Evolutionary conservation across 148 eudicot species (phyloP).

Genomic region (Chenopodium berlandieri): DNA sequence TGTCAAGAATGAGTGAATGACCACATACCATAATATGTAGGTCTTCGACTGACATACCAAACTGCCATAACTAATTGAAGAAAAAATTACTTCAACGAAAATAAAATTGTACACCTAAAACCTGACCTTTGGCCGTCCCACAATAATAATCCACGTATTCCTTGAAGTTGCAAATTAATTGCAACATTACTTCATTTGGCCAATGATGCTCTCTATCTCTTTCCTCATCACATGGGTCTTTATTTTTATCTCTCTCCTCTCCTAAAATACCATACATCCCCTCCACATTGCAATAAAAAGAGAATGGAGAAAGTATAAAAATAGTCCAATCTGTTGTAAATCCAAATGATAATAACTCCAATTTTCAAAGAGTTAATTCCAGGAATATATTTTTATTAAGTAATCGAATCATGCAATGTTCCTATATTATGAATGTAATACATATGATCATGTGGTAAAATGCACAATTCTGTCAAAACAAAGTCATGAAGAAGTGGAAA

Average conservation of each 20-base stretch:
- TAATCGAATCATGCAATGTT: not conserved
- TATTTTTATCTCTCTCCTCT: too few relatives aligned
- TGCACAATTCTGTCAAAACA: not conserved
- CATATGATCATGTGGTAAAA: not conserved
- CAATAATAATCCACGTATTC: not conserved
- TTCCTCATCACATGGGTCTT: too few relatives aligned
- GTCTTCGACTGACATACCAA: not conserved
- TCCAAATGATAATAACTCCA: not conserved
- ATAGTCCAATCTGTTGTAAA: not conserved
- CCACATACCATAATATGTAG: too few relatives aligned
- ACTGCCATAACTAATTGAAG: not conserved
- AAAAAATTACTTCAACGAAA: too few relatives aligned
- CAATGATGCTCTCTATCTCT: too few relatives aligned
- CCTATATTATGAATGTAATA: not conserved
- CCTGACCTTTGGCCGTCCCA: not conserved
- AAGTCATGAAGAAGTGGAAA: not conserved
- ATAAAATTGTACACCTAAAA: too few relatives aligned
- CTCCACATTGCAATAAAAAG: too few relatives aligned
- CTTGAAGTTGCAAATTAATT: not conserved
- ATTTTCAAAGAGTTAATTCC: not conserved
- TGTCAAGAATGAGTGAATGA: too few relatives aligned
- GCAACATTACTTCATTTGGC: too few relatives aligned
- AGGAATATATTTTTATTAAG: too few relatives aligned
- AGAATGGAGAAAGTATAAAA: too few relatives aligned
- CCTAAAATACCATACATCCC: too few relatives aligned